Percentiles rank a stretch among this genome's conserved stretches.
These are phyloP conservation scores for Staphylotrichum longicolle DNA, from an alignment of 495 filamentous ascomycete species.

Conservation along the genomic window DNA sequence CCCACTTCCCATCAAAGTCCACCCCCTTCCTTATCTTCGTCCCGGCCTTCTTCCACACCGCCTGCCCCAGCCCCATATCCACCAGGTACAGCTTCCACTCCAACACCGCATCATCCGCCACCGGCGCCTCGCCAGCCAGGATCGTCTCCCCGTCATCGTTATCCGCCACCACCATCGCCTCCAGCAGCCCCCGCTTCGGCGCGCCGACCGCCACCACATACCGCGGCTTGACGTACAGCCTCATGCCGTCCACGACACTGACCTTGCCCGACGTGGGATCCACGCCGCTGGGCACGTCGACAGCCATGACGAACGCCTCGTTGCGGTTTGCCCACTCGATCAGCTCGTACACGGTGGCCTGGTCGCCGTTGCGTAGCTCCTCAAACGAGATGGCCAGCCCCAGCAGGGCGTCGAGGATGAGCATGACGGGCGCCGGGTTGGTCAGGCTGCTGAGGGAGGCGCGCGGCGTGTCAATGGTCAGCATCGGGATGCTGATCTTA, in stretches of 20 bases:
- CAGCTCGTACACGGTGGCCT: slow-evolving; percentile 75
- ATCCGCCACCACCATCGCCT: slow-evolving; percentile 60
- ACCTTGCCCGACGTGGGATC: slow-evolving; percentile 70
- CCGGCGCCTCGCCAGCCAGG: slow-evolving; percentile 28
- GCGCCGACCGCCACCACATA: slow-evolving; percentile 80
- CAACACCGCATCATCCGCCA: slow-evolving; percentile 30
- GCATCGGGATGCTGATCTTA: slow-evolving; percentile 39
- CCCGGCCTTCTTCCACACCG: slow-evolving; percentile 83
- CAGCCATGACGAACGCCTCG: slow-evolving; percentile 71
- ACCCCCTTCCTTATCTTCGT: slow-evolving; percentile 74
- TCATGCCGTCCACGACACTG: slow-evolving; percentile 59
- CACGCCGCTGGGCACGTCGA: slow-evolving; percentile 85
- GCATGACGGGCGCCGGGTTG: slow-evolving; percentile 56
- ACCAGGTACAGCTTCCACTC: slow-evolving; percentile 76
- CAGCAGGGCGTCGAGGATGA: slow-evolving; percentile 87
- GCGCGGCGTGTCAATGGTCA: slow-evolving; percentile 41
- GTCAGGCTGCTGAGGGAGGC: slow-evolving; percentile 31
- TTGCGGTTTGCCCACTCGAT: slow-evolving; percentile 85
- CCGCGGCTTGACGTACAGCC: slow-evolving; percentile 69
- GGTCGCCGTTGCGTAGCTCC: slow-evolving; percentile 75
- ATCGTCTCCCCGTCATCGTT: slow-evolving; percentile 47
- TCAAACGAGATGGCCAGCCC: slow-evolving; percentile 82
- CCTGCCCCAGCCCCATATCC: slow-evolving; percentile 79
- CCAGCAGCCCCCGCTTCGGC: slow-evolving; percentile 77
- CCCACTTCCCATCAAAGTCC: slow-evolving; percentile 83